phyloP scores from a whole-genome alignment of 164 flowering plant genomes.

The Aristolochia fimbriata region DNA sequence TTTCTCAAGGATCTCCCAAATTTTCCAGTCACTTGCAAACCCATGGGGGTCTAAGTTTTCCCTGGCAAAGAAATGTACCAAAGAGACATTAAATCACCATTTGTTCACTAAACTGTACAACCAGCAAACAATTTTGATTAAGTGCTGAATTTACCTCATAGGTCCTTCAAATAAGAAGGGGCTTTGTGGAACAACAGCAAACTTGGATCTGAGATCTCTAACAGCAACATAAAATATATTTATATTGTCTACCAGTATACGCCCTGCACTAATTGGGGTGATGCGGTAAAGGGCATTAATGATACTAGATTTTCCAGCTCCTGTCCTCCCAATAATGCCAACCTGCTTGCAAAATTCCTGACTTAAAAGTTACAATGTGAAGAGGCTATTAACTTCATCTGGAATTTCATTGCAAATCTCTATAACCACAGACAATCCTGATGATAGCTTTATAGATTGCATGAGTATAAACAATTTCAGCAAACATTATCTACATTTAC shows the following conservation, averaged over 20 bases:
- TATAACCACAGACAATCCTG: no score
- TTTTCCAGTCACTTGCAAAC: constrained; percentile 34
- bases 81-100: background rate
- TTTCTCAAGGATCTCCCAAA: constrained; percentile 70
- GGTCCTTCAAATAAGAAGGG: constrained; percentile 92
- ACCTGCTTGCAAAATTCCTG: constrained; percentile 33
- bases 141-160: constrained; percentile 6
- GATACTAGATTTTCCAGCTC: constrained; percentile 96
- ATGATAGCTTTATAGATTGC: no score
- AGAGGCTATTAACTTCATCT: no score
- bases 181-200: constrained; percentile 90
- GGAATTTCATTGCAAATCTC: no score
- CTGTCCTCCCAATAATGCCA: constrained; percentile 96
- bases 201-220: constrained; percentile 65
- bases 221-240: constrained; percentile 44
- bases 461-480: no score
- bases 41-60: constrained; percentile 73
- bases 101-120: background rate
- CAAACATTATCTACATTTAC: no score
- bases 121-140: background rate
- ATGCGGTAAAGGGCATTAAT: constrained; percentile 89
- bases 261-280: constrained; percentile 55
- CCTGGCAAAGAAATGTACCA: constrained; percentile 24
- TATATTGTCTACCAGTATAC: constrained; percentile 59
- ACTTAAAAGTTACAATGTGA: no score